phyloP scores from a whole-genome alignment of 192 early-diverging fungal species.

The Linnemannia hyalina region DNA sequence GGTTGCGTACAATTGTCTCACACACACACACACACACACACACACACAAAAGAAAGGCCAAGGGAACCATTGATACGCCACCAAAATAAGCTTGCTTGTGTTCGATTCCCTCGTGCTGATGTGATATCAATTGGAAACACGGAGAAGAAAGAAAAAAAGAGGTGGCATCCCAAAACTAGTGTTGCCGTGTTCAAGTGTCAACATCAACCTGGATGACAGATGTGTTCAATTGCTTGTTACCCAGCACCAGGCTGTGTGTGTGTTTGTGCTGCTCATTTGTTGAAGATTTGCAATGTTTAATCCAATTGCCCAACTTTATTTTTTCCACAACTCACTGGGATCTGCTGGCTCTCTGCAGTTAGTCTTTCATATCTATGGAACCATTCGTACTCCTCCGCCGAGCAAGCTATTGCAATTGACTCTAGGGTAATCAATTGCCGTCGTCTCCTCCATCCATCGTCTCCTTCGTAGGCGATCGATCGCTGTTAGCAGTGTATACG shows the following conservation, averaged over 20 bases:
- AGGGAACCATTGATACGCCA: background rate
- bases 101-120: background rate
- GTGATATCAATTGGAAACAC: background rate
- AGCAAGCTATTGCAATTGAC: no score
- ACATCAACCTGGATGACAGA: background rate
- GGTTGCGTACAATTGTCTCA: background rate
- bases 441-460: no score
- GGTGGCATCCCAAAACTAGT: background rate
- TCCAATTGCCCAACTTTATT: slow-evolving; percentile 8
- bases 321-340: background rate
- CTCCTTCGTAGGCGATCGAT: no score
- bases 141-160: background rate
- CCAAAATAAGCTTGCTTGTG: background rate
- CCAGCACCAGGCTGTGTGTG: background rate
- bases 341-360: no score
- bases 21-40: no score
- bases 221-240: background rate
- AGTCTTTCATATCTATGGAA: no score
- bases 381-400: no score
- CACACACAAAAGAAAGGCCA: no score
- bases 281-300: no score
- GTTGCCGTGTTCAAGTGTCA: background rate
- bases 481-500: no score
- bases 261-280: no score
- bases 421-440: no score